Conservation (phyloP, 139 green algal genomes). For the Gonium pectorale region DNA sequence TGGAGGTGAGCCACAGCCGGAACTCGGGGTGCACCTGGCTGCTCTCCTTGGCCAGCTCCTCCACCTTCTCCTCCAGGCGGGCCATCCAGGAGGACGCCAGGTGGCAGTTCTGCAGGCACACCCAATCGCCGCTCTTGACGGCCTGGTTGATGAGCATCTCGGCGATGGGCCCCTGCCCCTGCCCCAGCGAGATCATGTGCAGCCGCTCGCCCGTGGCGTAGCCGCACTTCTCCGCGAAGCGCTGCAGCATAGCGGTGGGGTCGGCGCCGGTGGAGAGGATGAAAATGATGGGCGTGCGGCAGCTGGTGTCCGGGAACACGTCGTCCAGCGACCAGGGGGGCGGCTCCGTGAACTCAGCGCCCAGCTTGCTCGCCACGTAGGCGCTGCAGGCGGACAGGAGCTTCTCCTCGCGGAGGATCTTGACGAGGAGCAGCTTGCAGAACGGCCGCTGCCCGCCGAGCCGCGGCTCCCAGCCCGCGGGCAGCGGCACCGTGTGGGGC, state of each 20-base stretch:
- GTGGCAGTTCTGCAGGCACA: slow-evolving; percentile 95
- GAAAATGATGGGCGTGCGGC: slow-evolving; percentile 86
- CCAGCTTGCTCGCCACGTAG: slow-evolving; percentile 76
- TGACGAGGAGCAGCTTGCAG: slow-evolving; percentile 74
- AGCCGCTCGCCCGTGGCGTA: slow-evolving; percentile 72
- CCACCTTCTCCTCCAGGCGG: slow-evolving; percentile 67
- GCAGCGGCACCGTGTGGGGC: slow-evolving; percentile 66
- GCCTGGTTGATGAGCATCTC: slow-evolving; percentile 78
- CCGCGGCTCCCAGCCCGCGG: slow-evolving; percentile 60
- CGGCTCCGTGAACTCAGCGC: slow-evolving; percentile 77
- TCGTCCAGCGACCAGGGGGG: slow-evolving; percentile 87
- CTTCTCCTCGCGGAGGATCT: slow-evolving; percentile 82
- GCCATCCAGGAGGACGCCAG: slow-evolving; percentile 89
- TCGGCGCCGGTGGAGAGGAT: slow-evolving; percentile 88
- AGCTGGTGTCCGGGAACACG: slow-evolving; percentile 80
- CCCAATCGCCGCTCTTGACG: slow-evolving; percentile 79
- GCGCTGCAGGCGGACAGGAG: slow-evolving; percentile 63
- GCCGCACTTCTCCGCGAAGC: slow-evolving; percentile 78
- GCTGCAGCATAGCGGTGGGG: slow-evolving; percentile 83
- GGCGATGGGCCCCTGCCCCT: slow-evolving; percentile 86
- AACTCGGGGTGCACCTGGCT: slow-evolving; percentile 76
- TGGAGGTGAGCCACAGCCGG: slow-evolving; percentile 86
- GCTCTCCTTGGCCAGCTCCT: slow-evolving; percentile 56
- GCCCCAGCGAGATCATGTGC: slow-evolving; percentile 87
- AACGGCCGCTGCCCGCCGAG: slow-evolving; percentile 59